phyloP scores from a whole-genome alignment of 129 eudicot species.

The Lactuca sativa region DNA sequence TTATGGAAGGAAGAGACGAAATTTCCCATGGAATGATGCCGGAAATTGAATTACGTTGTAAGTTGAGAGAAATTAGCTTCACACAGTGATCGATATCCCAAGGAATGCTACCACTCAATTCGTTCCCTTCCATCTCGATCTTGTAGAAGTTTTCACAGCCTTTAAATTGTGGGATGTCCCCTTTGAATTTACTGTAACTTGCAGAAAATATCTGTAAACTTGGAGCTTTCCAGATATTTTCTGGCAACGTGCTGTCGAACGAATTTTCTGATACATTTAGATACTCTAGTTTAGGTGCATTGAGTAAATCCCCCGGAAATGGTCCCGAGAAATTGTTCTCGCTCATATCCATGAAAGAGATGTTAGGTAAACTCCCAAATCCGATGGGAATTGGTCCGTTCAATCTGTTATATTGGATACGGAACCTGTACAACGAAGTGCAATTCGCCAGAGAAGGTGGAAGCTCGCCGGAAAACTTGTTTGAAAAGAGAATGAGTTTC shows the following conservation, averaged over 20 bases:
- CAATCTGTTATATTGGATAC: constrained; percentile 65
- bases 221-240: constrained; percentile 70
- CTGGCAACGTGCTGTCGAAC: constrained; percentile 54
- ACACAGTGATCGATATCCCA: constrained; percentile 83
- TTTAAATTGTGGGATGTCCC: constrained; percentile 67
- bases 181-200: constrained; percentile 43
- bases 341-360: constrained; percentile 70
- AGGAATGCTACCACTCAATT: constrained; percentile 79
- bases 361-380: constrained; percentile 61
- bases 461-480: constrained; percentile 55
- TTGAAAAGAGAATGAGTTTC: constrained; percentile 68
- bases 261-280: constrained; percentile 66
- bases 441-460: constrained; percentile 73
- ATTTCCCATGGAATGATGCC: constrained; percentile 95
- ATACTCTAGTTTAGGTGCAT: constrained; percentile 53
- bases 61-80: constrained; percentile 62
- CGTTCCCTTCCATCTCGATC: constrained; percentile 76
- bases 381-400: constrained; percentile 79
- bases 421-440: constrained; percentile 55
- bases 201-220: constrained; percentile 74
- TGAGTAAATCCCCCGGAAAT: constrained; percentile 63
- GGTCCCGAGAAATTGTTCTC: constrained; percentile 64
- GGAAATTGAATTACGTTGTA: constrained; percentile 56
- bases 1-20: constrained; percentile 79
- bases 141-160: constrained; percentile 69